Conservation (phyloP, 2,329 filamentous ascomycete species). For the Arthrobotrys sinensis region DNA sequence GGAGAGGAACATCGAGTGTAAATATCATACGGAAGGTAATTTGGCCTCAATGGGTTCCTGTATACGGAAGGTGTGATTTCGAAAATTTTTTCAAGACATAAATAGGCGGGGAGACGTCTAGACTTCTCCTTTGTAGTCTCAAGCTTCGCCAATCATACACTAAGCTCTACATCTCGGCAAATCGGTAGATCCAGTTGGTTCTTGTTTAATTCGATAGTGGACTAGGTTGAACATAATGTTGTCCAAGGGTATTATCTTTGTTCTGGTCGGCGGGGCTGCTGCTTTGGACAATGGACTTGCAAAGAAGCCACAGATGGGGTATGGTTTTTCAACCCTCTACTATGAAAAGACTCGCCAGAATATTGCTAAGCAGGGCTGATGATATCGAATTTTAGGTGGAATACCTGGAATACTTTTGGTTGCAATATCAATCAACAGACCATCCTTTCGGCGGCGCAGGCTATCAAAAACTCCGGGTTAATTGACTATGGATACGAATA, state of each 20-base stretch:
- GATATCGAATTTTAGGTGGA: conserved; percentile 61
- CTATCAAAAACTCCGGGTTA: conserved; percentile 71
- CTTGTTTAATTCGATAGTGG: not conserved
- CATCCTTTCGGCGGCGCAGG: conserved; percentile 70
- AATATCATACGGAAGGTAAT: no score
- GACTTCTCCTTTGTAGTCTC: no score
- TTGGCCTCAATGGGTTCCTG: no score
- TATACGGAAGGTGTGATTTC: no score
- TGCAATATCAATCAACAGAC: conserved; percentile 72
- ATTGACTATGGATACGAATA: conserved; percentile 74
- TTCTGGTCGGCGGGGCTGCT: conserved; percentile 31
- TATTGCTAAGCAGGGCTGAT: no score
- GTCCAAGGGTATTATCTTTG: not conserved
- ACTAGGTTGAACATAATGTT: not conserved
- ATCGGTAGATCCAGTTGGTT: not conserved
- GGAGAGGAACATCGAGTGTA: no score
- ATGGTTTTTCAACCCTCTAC: conserved; percentile 17
- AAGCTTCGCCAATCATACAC: no score
- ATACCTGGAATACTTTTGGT: conserved; percentile 72
- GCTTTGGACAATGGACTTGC: conserved; percentile 37
- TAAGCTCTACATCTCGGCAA: no score
- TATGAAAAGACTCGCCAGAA: no score
- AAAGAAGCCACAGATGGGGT: conserved; percentile 56
- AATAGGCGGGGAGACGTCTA: no score
- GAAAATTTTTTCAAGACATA: no score